Evolutionary conservation across 352 stramenopile species (phyloP).

Genomic region (Globisporangium cystogenes): DNA sequence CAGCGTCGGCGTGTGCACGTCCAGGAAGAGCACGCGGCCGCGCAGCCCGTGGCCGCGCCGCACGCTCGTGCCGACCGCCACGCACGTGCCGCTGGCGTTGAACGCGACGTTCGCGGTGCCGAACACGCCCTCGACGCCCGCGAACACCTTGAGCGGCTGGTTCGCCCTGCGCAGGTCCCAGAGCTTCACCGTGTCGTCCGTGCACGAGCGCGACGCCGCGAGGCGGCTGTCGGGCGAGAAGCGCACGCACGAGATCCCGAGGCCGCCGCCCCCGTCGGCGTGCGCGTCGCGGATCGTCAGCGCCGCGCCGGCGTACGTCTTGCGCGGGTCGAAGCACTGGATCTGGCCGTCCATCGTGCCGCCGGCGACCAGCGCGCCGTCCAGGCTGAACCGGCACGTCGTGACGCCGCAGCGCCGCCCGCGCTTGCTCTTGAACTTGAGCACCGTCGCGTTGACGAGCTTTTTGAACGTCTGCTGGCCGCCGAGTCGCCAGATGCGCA

Average conservation of each 20-base stretch:
- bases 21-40: constrained; percentile 66
- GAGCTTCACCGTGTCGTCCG: constrained; percentile 77
- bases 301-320: constrained; percentile 55
- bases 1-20: constrained; percentile 57
- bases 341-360: constrained; percentile 77
- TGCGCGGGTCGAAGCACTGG: constrained; percentile 71
- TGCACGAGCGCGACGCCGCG: constrained; percentile 62
- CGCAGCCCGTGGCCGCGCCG: constrained; percentile 45
- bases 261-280: constrained; percentile 56
- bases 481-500: constrained; percentile 68
- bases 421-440: constrained; percentile 79
- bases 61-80: constrained; percentile 69
- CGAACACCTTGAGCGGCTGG: constrained; percentile 57
- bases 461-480: constrained; percentile 72
- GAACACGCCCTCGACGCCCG: constrained; percentile 59
- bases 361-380: constrained; percentile 54
- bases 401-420: constrained; percentile 72
- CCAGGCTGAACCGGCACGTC: constrained; percentile 58
- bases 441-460: constrained; percentile 73
- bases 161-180: constrained; percentile 72
- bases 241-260: constrained; percentile 64
- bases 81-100: constrained; percentile 60
- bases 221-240: constrained; percentile 67
- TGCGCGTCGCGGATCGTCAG: constrained; percentile 67
- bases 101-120: constrained; percentile 79